Base-by-base conservation (phyloP, 441 rosid genomes). In the Pelargonium australe region DNA sequence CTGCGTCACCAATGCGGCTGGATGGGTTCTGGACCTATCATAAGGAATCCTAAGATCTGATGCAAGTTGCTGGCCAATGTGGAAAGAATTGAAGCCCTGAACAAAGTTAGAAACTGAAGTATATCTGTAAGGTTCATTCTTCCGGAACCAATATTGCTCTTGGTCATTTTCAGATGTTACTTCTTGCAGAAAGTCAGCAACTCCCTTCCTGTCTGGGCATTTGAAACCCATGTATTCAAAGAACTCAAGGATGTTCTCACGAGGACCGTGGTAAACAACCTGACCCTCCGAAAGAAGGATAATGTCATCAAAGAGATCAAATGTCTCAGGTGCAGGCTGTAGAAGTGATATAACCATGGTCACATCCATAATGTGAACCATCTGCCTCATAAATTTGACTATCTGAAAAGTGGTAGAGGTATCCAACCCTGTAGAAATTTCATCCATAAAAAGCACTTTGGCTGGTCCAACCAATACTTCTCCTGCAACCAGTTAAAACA, bases 381-480 rank as follows among this genome's bases (percentile, higher is more conserved):
- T 84, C 73, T 92, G 97, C 76, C 91, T 97, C 75, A 90, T 23
- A 62, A 97, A 95, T 71, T 86, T 95, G 57, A 95, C 96, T 13
- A 95, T 92, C 63, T 92, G 97, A 72, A 37, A 91, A 41, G 99
- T 87, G 0, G 99, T 89, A 64, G 96, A 95, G 65, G 97, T 95
- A 73, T 95, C 99, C n/a, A 95, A 83, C 7, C 96, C 99, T 0
- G 97, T 95, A 14, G 99, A 95, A 81, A 95, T 95, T 72, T 91
- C 99, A 71, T 94, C 99, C 99, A 94, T 91, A 74, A 83, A 90
- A 41, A 94, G 57, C 5, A 94, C 84, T 80, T 95, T 95, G 10
- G 95, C 85, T 2, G 99, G 99, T 1, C 99, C 97, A 14, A 95
- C 99, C 14, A 92, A 81, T 96, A 95, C 90, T 82, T 95, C 99